Base-by-base conservation (phyloP, 2,329 filamentous ascomycete genomes). In the Knufia fluminis region DNA sequence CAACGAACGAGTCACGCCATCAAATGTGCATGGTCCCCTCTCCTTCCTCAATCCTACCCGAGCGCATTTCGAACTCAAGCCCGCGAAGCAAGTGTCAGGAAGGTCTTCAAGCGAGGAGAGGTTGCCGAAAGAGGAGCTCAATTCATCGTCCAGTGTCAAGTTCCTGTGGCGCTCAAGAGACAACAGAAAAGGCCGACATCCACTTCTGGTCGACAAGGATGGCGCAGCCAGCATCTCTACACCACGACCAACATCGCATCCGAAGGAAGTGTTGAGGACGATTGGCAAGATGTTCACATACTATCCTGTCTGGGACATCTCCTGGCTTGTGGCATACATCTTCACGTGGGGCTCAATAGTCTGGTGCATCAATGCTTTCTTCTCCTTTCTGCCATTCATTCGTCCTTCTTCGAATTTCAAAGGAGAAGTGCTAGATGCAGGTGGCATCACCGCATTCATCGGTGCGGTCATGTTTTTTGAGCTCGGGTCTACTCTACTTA, bases 391-490 rank as follows among this genome's bases (percentile, higher is more conserved):
- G 1, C 83, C 83, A 0, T 63, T 80, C 1, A 68, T 69, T 60
- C 0, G 72, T 72, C 0, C 71, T 74, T 49, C 53, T 1, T 54
- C 55, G 6, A 51, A 54, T 16, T 84, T 85, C 57, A 39, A 64
- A 0, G 69, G 69, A 24, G 80, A 85, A 62, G 64, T 67, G 1
- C 53, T 69, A 6, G 67, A 68, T 54, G 82, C 70, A 0, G 80
- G 78, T 2, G 83, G 81, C 1, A 71, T 83, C 19, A 79, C 76
- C 0, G 80, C 78, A 0, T 79, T 83, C 57, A 71, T 85, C n/a
- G 82, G 82, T 3, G 80, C 80, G 0, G 82, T 79, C 0, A 66
- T 85, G 4, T 85, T 86, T 60, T 85, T 86, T 60, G 79, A 82
- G 56, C 48, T 82, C 3, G 82, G 81, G 0, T 79, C 77, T 31